These are phyloP conservation scores for Suhomyces kilbournensis DNA, from an alignment of 805 yeast genomes.

Conservation along the genomic window DNA sequence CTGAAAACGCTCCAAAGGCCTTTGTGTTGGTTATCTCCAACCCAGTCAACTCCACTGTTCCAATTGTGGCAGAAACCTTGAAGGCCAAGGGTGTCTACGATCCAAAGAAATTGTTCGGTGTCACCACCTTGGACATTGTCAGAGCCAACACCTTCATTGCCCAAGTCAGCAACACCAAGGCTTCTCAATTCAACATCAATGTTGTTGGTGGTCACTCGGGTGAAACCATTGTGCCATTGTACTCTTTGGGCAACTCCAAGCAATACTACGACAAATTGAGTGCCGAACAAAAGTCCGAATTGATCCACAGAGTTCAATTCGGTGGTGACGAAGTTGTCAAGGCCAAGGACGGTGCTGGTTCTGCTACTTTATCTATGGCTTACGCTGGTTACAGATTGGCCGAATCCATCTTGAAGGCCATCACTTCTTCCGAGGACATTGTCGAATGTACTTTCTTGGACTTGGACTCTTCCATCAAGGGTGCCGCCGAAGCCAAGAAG, in stretches of 20 bases:
- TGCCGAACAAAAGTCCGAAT: constrained; percentile 31
- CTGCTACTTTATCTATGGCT: constrained; percentile 96
- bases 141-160: constrained; percentile 82
- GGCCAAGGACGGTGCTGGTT: constrained; percentile 92
- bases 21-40: constrained; percentile 81
- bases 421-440: constrained; percentile 21
- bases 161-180: constrained; percentile 44
- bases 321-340: constrained; percentile 97
- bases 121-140: constrained; percentile 83
- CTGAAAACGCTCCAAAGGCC: constrained; percentile 68
- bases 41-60: constrained; percentile 93
- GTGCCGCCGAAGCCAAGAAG: constrained; percentile 50
- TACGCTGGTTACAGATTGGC: constrained; percentile 86
- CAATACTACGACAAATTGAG: constrained; percentile 34
- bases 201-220: constrained; percentile 97
- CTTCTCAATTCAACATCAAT: constrained; percentile 58
- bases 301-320: constrained; percentile 44
- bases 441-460: constrained; percentile 53
- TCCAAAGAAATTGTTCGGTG: constrained; percentile 77
- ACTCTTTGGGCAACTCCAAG: constrained; percentile 45
- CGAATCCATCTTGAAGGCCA: constrained; percentile 43
- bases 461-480: constrained; percentile 48
- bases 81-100: constrained; percentile 64
- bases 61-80: constrained; percentile 79
- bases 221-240: constrained; percentile 86